Evolutionary conservation across 2,329 filamentous ascomycete genomes (phyloP), one percentile per base, ranked within the genome.

Genomic region (Aureobasidium sp.): DNA sequence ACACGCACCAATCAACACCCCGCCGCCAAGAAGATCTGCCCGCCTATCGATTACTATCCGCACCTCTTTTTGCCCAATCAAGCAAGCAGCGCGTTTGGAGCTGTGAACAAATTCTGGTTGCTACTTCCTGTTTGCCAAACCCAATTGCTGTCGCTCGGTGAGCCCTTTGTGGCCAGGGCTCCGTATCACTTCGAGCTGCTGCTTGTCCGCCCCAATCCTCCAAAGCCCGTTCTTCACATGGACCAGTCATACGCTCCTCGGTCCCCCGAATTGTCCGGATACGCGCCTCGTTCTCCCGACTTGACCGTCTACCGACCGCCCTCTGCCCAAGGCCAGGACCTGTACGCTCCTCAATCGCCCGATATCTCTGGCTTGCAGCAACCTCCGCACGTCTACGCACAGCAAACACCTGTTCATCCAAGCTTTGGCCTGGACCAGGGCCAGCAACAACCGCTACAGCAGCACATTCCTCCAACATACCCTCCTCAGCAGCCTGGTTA

Each of bases 281-380:
- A 73, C 66, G 72, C 74, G 49, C 76, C 77, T 47, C 72, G 73
- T 63, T 73, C 71, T 58, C 75, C 75, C 60, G 73, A 75, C 64
- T 74, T 83, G 65, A 80, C 81, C 63, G 75, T 74, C 68, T 75
- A 78, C 68, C 69, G 76, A 66, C 67, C 74, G 61, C 68, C 72
- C 66, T 70, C 75, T 64, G 70, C 67, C 61, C 68, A 37, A 15
- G 57, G 60, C 62, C 61, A 63, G 66, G 65, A 65, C 62, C 61
- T 23, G 33, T 62, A 60, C 55, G 46, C 64, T 47, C 47, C 62
- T 43, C 54, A 62, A 63, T 63, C 63, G 27, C 47, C 61, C 54
- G 64, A 61, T 45, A 57, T 61, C 11, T 61, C 59, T 57, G 50
- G 40, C 38, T 42, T 50, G 40, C 58, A 60, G 21, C 46, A 47